Base-by-base conservation (phyloP, 2,329 filamentous ascomycete species). In the Stromatinia cepivora region DNA sequence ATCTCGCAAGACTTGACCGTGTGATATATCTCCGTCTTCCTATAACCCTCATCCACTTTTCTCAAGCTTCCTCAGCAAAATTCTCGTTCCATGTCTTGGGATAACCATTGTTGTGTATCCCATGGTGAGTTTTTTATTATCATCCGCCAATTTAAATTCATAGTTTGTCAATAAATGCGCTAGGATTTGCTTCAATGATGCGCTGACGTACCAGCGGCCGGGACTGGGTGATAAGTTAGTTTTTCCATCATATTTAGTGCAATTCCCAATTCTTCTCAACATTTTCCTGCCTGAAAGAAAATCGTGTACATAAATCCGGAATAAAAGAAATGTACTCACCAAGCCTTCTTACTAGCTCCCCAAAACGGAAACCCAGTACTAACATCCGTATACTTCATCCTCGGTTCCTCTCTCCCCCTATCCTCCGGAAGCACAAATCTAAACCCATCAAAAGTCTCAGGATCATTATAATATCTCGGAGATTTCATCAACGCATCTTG, bases 351-450 rank as follows among this genome's bases (percentile, higher is more conserved):
- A 36, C 59, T 48, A 13, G 59, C 39, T 7, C 59, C 59, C 59
- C 53, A 63, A 34, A 48, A 63, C 15, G 39, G 59, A 50, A 63
- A 63, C 5, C 42, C 39, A 31, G 2, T 48, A 20, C 17, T 63
- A 5, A 63, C 59, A 63, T 63, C 39, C 9, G 59, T 63, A 34
- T 63, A 63, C 39, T 63, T 63, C 42, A 63, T 63, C 13, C 46
- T 63, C 5, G 59, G 45, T 20, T 48, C 59, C 2, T 31, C 46
- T n/a, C 59, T 31, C 8, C 59, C 59, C n/a, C 46, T 48, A 48
- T 45, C 34, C 25, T 56, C 53, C 3, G 53, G 53, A 4, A 56
- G 22, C 1, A 56, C 53, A 34, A 56, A 56, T 36, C 59, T 39
- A 15, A 46, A 63, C 25, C 59, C 59, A 15, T 63, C 46, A 25